Evolutionary conservation across 2,329 filamentous ascomycete genomes (phyloP), one percentile per base, ranked within the genome.

Genomic region (Simplicillium aogashimaense): DNA sequence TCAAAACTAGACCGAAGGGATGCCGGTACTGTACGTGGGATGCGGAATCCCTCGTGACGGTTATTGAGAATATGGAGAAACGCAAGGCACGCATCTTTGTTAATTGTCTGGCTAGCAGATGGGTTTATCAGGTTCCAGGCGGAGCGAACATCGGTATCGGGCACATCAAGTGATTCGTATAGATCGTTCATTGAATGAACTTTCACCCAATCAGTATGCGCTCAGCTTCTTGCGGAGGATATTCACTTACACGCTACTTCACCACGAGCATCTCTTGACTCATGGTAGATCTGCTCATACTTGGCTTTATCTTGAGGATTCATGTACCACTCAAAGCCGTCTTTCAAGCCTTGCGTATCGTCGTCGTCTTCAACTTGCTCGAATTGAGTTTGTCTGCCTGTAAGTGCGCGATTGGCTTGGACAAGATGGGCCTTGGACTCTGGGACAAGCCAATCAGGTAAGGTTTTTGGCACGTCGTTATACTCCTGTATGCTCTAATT

Each of bases 321-420:
- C 87, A 98, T 98, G 67, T 98, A 98, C 92, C 92, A 98, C 61
- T 98, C 92, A 61, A 98, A 98, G 11, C 90, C 90, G 62, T 95
- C 88, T 60, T 94, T 94, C 46, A 98, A 70, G 1, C 88, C 88
- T 1, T 80, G 78, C 4, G 81, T 79, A 51, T 95, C 89, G 48
- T 82, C 78, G 44, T 94, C 85, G 51, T 88, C 84, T 40, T 88
- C 83, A 44, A 94, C 78, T 46, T 79, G 75, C 61, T 95, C 89
- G 59, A 97, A 95, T 51, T 84, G 79, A 39, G 84, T 76, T 50
- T 86, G 83, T 50, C 82, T 81, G 46, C 83, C 84, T 12, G 81
- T 83, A 47, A 98, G 70, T 35, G 88, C 88, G 41, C 83, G 76
- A 47, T 67, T 83, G 13, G 88, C 88, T 53, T 92, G 86, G 29